Base-by-base conservation (phyloP, 768 basidiomycete genomes). In the Daedalea quercina region DNA sequence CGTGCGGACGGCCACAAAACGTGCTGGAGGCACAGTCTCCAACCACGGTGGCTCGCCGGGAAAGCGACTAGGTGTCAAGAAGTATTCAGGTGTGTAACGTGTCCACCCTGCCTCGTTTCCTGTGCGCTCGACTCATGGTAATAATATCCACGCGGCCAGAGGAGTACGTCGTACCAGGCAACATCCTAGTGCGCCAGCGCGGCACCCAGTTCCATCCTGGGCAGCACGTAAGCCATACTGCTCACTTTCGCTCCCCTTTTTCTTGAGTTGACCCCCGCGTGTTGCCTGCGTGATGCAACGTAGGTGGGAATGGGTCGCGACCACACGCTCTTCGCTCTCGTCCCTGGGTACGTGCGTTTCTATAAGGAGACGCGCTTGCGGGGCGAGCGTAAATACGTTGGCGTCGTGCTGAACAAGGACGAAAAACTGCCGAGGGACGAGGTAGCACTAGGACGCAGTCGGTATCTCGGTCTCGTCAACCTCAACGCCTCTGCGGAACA, bases 171-270 rank as follows among this genome's bases (percentile, higher is more conserved):
- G 79, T 90, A 23, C 91, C 96, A 9, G 96, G 96, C 41, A 91
- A 95, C 73, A 97, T 99, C 61, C 89, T 99, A 65, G 84, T 98
- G 28, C 81, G 96, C 43, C 96, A 99, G 69, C 80, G 96, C 57
- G 96, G 96, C 9, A 87, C 88, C 0, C 75, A 86, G 47, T 95
- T 96, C 72, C 93, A 95, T 65, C 84, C 95, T 3, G 95, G 94
- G 0, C 94, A 93, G 67, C 85, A 97, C 69, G 94, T 94, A 69
- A 52, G 85, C 8, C 33, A n/a, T n/a, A n/a, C n/a, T n/a, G n/a
- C 15, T 71, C 24, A 25, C 19, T 12, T 19, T 26, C 28, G 31
- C 34, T 44, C 44, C 47, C 51, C 25, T 43, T 51, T 9, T n/a
- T 13, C 49, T 17, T 13, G 3, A 2, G 41, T n/a, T 43, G 9